Conservation (phyloP, 1,284 basidiomycete genomes). For the Erythrobasidium hasegawianum region DNA sequence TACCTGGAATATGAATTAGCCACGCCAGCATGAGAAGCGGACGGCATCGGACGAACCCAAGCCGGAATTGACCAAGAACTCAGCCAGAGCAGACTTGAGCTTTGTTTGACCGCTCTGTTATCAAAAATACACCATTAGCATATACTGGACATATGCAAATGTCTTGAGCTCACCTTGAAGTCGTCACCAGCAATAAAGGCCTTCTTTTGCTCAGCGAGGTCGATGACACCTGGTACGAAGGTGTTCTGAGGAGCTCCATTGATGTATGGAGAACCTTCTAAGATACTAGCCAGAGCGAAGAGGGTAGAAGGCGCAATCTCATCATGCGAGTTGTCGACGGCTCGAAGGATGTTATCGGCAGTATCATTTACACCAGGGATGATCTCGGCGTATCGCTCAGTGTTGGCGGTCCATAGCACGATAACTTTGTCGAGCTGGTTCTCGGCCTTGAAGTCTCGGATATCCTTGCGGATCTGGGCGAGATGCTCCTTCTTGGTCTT, state of each 20-base stretch:
- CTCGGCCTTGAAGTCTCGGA: conserved; percentile 83
- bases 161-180: conserved; percentile 59
- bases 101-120: conserved; percentile 53
- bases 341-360: conserved; percentile 75
- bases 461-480: conserved; percentile 86
- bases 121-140: neutral
- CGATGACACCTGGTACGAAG: conserved; percentile 91
- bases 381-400: conserved; percentile 94
- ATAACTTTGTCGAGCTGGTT: conserved; percentile 71
- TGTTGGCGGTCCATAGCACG: conserved; percentile 66
- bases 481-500: conserved; percentile 85
- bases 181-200: conserved; percentile 98
- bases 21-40: neutral
- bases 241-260: conserved; percentile 99
- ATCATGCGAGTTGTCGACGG: conserved; percentile 78
- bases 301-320: conserved; percentile 94
- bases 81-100: conserved; percentile 76
- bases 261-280: conserved; percentile 91
- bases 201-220: conserved; percentile 81
- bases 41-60: neutral
- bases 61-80: conserved; percentile 97
- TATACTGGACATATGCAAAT: neutral
- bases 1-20: conserved; percentile 59
- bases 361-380: conserved; percentile 95
- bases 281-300: conserved; percentile 92